A percentile compares a stretch with the other conserved stretches of the same genome.
Evolutionary conservation across 2,329 filamentous ascomycete species (phyloP).

Genomic region (Hansfordia pulvinata): DNA sequence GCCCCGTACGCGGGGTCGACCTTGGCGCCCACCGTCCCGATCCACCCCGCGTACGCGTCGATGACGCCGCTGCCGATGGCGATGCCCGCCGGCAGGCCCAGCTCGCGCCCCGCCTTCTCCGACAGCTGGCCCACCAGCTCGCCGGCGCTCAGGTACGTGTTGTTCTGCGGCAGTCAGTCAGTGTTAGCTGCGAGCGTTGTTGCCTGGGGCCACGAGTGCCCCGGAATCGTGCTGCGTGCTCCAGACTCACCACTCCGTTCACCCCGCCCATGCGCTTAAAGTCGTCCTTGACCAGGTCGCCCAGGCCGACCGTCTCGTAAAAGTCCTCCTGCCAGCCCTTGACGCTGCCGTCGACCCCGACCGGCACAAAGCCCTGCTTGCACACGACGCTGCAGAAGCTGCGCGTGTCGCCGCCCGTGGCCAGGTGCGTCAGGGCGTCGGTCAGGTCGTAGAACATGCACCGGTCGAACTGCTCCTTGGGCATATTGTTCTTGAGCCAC

Average conservation of each 20-base stretch:
- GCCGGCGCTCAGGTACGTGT: conserved; percentile 79
- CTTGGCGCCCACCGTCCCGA: conserved; percentile 96
- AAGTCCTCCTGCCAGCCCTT: conserved; percentile 99
- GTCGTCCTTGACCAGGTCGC: conserved; percentile 69
- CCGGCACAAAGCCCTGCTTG: conserved; percentile 92
- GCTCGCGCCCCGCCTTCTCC: conserved; percentile 67
- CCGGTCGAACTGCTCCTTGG: conserved; percentile 71
- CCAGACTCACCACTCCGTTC: conserved; percentile 73
- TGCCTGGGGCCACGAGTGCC: no score
- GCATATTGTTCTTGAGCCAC: conserved; percentile 98
- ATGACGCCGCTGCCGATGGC: conserved; percentile 94
- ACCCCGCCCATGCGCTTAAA: conserved; percentile 93
- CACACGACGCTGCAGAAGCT: conserved; percentile 95
- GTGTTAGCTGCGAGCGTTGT: no score
- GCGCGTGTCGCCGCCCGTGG: conserved; percentile 80
- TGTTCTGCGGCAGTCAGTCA: conserved; percentile 49
- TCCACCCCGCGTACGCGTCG: conserved; percentile 97
- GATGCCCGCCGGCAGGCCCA: conserved; percentile 76
- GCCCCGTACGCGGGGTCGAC: conserved; percentile 60
- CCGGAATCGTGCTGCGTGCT: conserved; percentile 7
- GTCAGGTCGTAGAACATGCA: conserved; percentile 97
- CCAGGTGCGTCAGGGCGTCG: conserved; percentile 87
- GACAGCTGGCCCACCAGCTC: conserved; percentile 79
- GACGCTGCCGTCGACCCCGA: conserved; percentile 93
- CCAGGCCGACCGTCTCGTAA: conserved; percentile 72